A percentile compares a stretch with the other conserved stretches of the same genome.
phyloP scores from a whole-genome alignment of 2,329 filamentous ascomycete genomes.

The Aspergillus cejpii region DNA sequence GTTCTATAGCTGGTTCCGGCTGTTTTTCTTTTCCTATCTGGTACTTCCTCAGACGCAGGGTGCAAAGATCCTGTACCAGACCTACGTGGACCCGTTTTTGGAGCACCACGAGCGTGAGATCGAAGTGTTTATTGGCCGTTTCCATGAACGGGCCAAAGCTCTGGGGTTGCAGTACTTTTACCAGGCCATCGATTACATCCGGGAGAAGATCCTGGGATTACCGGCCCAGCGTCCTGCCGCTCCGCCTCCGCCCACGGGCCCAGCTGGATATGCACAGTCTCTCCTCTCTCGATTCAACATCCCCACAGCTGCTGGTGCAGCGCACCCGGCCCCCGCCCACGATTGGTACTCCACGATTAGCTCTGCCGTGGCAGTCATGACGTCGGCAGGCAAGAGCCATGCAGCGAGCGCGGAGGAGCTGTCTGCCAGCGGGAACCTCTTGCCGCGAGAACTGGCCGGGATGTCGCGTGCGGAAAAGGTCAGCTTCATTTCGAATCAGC shows the following conservation, averaged over 20 bases:
- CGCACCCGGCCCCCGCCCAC: slow-evolving; percentile 43
- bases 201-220: slow-evolving; percentile 71
- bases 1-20: slow-evolving; percentile 87
- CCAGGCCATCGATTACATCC: slow-evolving; percentile 62
- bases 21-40: slow-evolving; percentile 83
- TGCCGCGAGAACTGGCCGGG: slow-evolving; percentile 61
- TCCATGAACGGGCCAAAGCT: slow-evolving; percentile 69
- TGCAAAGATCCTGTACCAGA: slow-evolving; percentile 75
- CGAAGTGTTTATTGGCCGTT: slow-evolving; percentile 76
- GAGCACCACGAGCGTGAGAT: slow-evolving; percentile 79
- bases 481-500: slow-evolving; percentile 69
- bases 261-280: slow-evolving; percentile 63
- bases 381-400: slow-evolving; percentile 36
- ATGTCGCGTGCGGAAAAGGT: slow-evolving; percentile 59
- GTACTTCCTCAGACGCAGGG: slow-evolving; percentile 97
- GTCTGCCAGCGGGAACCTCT: slow-evolving; percentile 55
- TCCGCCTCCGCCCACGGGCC: slow-evolving; percentile 38
- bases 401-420: slow-evolving; percentile 46
- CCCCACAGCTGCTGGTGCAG: slow-evolving; percentile 53
- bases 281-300: slow-evolving; percentile 82
- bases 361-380: slow-evolving; percentile 61
- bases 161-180: slow-evolving; percentile 72
- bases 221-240: slow-evolving; percentile 53
- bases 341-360: slow-evolving; percentile 76
- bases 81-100: slow-evolving; percentile 81